These are phyloP conservation scores for Apiotrichum brassicae DNA, from an alignment of 1,284 basidiomycete species.

Conservation along the genomic window DNA sequence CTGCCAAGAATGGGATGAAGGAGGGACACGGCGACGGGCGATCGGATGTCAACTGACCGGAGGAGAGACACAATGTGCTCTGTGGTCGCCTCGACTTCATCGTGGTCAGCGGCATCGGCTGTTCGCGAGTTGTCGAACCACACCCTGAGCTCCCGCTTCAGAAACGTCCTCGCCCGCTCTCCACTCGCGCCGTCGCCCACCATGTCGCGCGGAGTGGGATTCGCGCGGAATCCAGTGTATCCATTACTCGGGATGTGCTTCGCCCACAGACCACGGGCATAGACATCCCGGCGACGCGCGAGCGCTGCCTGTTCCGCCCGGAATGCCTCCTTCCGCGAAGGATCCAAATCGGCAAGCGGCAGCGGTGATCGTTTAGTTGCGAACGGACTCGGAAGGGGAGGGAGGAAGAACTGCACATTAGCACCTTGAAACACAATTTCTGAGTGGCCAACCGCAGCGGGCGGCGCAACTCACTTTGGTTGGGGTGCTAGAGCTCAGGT, in stretches of 20 bases:
- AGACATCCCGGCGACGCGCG: constrained; percentile 58
- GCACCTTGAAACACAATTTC: too few relatives aligned
- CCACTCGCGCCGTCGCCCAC: constrained; percentile 4
- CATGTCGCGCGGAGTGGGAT: constrained; percentile 64
- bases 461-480: constrained; percentile 34
- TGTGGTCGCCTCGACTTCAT: constrained; percentile 51
- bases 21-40: constrained; percentile 72
- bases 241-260: constrained; percentile 85
- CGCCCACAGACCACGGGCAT: constrained; percentile 66
- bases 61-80: constrained; percentile 76
- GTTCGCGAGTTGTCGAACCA: constrained; percentile 51
- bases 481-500: constrained; percentile 40
- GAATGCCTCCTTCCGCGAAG: neutral
- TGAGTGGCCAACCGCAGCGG: neutral
- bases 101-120: too few relatives aligned
- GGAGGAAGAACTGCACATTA: constrained; percentile 57
- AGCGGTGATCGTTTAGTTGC: constrained; percentile 4
- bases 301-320: constrained; percentile 25
- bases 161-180: constrained; percentile 62
- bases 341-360: neutral
- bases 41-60: constrained; percentile 79
- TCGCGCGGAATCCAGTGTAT: constrained; percentile 71
- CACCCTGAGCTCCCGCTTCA: constrained; percentile 74
- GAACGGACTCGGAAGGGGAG: constrained; percentile 52
- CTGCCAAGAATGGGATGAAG: constrained; percentile 65